Percentiles rank a stretch among this genome's conserved stretches.
These are phyloP conservation scores for Gaeumannomyces tritici DNA, from an alignment of 2,329 filamentous ascomycete genomes.

Conservation along the genomic window DNA sequence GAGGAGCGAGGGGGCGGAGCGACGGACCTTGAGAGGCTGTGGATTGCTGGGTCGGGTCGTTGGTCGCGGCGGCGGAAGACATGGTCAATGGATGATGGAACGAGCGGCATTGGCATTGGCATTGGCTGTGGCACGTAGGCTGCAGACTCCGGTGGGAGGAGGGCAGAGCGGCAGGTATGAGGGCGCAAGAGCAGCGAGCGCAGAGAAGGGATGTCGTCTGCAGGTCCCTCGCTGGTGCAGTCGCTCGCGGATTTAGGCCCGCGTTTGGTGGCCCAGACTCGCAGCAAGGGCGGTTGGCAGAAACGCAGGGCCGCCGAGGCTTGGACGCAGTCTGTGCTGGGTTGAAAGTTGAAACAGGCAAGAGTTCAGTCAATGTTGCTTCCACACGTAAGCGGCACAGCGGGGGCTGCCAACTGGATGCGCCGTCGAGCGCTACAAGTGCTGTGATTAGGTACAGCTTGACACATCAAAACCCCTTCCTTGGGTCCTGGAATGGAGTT, in stretches of 20 bases:
- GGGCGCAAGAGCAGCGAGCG: neutral
- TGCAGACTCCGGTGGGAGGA: neutral
- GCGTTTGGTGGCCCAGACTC: neutral
- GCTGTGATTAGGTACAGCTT: conserved; percentile 1
- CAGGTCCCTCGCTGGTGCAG: neutral
- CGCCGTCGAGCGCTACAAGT: neutral
- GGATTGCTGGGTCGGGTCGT: conserved; percentile 12
- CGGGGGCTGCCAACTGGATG: no score
- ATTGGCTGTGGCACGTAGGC: neutral
- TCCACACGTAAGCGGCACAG: neutral
- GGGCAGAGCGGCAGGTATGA: neutral
- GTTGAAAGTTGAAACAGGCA: neutral
- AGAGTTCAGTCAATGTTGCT: neutral
- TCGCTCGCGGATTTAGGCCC: neutral
- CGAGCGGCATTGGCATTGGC: neutral
- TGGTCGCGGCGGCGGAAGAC: conserved; percentile 24
- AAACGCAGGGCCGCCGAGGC: neutral
- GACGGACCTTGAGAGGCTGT: conserved; percentile 18
- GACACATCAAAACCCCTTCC: neutral
- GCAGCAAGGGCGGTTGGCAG: neutral
- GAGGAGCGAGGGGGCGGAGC: neutral
- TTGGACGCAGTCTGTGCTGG: neutral
- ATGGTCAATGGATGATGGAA: conserved; percentile 17
- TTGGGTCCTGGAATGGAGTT: no score
- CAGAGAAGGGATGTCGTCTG: neutral